phyloP scores from a whole-genome alignment of 345 rosid species.

The Rhodamnia argentea region DNA sequence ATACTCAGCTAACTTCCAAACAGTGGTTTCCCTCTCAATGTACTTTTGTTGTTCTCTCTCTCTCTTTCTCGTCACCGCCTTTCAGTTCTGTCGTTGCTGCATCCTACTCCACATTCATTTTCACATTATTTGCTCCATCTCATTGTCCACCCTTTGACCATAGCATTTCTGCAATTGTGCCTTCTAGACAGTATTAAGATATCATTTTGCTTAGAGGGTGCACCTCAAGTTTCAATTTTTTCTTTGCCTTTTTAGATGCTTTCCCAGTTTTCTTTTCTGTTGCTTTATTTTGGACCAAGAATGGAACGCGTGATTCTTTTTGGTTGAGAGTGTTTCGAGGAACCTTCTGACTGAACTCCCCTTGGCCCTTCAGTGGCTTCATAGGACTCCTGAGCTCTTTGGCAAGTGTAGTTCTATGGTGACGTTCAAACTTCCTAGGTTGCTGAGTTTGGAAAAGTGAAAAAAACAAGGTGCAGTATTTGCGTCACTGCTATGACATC shows the following conservation, averaged over 20 bases:
- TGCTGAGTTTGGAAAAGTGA: background rate
- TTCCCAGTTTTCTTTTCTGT: background rate
- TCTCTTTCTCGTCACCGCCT: background rate
- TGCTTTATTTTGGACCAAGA: background rate
- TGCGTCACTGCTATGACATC: slow-evolving; percentile 16
- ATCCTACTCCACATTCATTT: background rate
- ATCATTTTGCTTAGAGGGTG: background rate
- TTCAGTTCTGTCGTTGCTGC: background rate
- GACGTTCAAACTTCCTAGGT: background rate
- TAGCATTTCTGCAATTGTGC: background rate
- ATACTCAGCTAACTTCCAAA: background rate
- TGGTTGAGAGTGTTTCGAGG: background rate
- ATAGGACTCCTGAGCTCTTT: background rate
- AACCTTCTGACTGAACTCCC: background rate
- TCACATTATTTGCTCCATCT: background rate
- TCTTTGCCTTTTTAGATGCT: background rate
- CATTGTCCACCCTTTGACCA: background rate
- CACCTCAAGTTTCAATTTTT: background rate
- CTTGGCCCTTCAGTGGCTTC: background rate
- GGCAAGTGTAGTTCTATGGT: background rate
- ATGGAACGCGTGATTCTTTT: background rate
- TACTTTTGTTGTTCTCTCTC: background rate
- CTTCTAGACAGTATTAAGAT: background rate
- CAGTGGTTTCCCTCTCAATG: background rate
- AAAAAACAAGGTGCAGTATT: background rate